Base-by-base conservation (phyloP, 2,329 filamentous ascomycete genomes). In the Clonostachys sp. region DNA sequence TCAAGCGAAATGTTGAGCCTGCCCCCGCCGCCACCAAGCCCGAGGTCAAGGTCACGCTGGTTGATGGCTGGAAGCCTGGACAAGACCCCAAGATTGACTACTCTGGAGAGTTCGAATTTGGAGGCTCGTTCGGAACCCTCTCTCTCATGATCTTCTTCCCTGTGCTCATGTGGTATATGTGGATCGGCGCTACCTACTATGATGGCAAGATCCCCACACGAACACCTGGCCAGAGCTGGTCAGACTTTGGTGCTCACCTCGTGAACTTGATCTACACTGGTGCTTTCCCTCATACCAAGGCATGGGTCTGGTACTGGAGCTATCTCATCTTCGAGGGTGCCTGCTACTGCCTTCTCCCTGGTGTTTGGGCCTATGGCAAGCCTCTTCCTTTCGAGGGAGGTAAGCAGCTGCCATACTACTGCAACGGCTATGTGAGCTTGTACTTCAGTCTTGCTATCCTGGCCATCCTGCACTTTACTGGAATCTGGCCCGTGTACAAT, bases 161-260 rank as follows among this genome's bases (percentile, higher is more conserved):
- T n/a, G 52, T 85, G 36, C 79, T 99, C 58, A 97, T 97, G 92
- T 96, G 89, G 80, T 97, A 96, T 73, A 96, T 99, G 91, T 97
- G 91, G 91, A 85, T 95, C 66, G 94, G 94, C 45, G 88, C 92
- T 34, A 91, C 86, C 44, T 96, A 92, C 72, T 99, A 96, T 71
- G 75, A 90, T 62, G 92, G 92, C 57, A 84, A 87, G 53, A 75
- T 95, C 45, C 94, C 94, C 14, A 70, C 73, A 41, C 87, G 83
- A 2, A 70, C 71, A 3, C 64, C 80, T 41, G 87, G 80, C 40
- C 78, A 95, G 73, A 84, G 76, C 56, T 81, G 81, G 63, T 55
- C 61, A 12, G 84, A 92, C 16, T 97, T 96, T 63, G 75, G 80
- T 47, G 68, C 74, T 49, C 84, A 95, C 55, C 68, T 97, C 64